phyloP scores from a whole-genome alignment of 2,329 filamentous ascomycete species.

The Neonectria magnoliae region DNA sequence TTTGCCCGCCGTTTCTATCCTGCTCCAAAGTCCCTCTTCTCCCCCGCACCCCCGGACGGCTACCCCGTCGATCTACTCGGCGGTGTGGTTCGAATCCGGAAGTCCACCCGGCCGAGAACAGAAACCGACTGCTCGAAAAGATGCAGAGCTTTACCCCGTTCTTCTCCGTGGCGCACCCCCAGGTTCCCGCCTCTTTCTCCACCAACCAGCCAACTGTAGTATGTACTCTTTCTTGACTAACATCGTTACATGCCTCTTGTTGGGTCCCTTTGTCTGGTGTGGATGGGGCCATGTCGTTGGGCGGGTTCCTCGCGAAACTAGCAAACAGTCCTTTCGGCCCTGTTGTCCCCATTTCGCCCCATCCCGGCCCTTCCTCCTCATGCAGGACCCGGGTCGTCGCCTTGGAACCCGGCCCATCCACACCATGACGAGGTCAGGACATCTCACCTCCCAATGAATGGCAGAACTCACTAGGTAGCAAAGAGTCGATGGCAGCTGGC shows the following conservation, averaged over 20 bases:
- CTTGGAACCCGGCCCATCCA: conserved; percentile 28
- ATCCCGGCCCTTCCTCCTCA: conserved; percentile 1
- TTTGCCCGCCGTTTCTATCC: not conserved
- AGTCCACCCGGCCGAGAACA: conserved; percentile 26
- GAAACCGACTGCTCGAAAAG: not conserved
- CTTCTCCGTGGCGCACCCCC: no score
- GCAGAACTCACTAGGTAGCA: not conserved
- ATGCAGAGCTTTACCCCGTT: not conserved
- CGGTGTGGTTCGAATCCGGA: conserved; percentile 39
- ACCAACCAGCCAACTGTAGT: not conserved
- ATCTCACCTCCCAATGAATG: not conserved
- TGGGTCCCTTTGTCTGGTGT: conserved; percentile 12
- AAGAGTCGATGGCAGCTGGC: not conserved
- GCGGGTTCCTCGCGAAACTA: conserved; percentile 4
- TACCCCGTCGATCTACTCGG: conserved; percentile 39
- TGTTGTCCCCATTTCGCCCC: conserved; percentile 29
- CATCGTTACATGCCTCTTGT: not conserved
- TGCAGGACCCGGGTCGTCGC: conserved; percentile 35
- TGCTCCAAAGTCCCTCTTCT: not conserved
- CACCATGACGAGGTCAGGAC: not conserved
- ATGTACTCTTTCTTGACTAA: not conserved
- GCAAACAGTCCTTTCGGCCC: conserved; percentile 26
- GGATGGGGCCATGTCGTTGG: not conserved
- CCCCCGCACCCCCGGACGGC: conserved; percentile 15
- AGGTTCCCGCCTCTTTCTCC: no score